Evolutionary conservation across 257 asterid genomes (phyloP), one percentile per base, ranked within the genome.

Genomic region (Cruciata laevipes): DNA sequence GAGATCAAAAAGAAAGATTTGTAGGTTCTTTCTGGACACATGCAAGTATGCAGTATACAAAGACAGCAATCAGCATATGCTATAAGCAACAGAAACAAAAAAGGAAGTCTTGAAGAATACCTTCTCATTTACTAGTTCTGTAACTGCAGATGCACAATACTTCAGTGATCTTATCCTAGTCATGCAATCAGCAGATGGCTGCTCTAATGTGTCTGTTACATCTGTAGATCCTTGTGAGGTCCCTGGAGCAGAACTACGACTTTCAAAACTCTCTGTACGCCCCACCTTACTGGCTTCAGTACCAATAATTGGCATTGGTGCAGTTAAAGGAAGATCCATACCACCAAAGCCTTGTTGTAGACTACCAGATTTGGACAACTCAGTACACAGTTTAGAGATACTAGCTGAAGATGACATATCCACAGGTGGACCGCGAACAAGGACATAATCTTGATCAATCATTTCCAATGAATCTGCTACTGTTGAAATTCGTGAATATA

Each of bases 401-500:
- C 61, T 69, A 61, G 83, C 80, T 6, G 97, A 83, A 79, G 88
- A 74, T 53, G 89, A 88, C 55, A 78, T 74, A 69, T 85, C 96
- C 57, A 81, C 59, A 1, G 85, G 90, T 56, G 93, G 88, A 59
- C 89, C 86, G 40, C 88, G 76, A 56, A 91, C 98, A 53, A 91
- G 77, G 71, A 91, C 96, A 65, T 89, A 91, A 73, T 87, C 98
- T 84, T 82, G 86, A 76, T 75, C 98, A 63, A 85, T 84, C 74
- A 85, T 77, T 85, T 89, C 98, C 71, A 83, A 47, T 2, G 88
- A 87, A 75, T 87, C 94, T 74, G 73, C 49, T 21, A 77, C 96
- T 89, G 86, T 70, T 33, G 53, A 49, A 78, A 76, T 49, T 64
- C 71, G 51, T 56, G 74, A 20, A 73, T 73, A 75, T 73, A 77